These are phyloP conservation scores for Liquidambar formosana DNA, from an alignment of 164 flowering plant genomes.

Conservation along the genomic window DNA sequence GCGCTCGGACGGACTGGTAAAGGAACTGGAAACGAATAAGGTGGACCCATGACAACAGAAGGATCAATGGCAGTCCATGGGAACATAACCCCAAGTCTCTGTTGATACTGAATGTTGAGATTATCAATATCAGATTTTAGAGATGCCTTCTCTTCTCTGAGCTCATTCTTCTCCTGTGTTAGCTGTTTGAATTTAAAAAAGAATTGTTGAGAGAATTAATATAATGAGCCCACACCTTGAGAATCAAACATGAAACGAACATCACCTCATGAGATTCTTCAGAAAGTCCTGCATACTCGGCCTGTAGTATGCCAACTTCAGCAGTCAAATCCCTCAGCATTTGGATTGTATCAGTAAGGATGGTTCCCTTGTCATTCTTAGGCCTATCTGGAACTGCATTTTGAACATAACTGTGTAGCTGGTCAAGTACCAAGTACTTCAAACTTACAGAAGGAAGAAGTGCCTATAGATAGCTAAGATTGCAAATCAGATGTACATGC, in stretches of 20 bases:
- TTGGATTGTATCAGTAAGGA: constrained; percentile 80
- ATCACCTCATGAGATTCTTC: constrained; percentile 94
- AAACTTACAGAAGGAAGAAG: neutral
- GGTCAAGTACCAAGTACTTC: neutral
- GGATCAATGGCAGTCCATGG: constrained; percentile 85
- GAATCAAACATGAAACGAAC: neutral
- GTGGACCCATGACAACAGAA: constrained; percentile 74
- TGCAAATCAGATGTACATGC: neutral
- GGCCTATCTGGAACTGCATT: constrained; percentile 68
- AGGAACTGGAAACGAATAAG: constrained; percentile 74
- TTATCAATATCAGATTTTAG: constrained; percentile 79
- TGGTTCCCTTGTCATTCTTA: constrained; percentile 91
- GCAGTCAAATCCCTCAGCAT: constrained; percentile 82
- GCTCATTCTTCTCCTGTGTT: constrained; percentile 92
- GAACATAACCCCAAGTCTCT: constrained; percentile 61
- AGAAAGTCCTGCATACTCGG: constrained; percentile 61
- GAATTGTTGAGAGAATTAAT: neutral
- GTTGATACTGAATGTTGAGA: constrained; percentile 77
- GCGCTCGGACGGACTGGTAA: constrained; percentile 65
- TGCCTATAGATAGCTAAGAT: neutral
- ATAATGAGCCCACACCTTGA: neutral
- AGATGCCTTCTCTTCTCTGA: constrained; percentile 86
- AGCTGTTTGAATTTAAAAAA: constrained; percentile 40
- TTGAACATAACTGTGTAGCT: neutral
- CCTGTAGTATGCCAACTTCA: constrained; percentile 74